These are phyloP conservation scores for Geosmithia putterillii DNA, from an alignment of 2,329 filamentous ascomycete genomes.

Conservation along the genomic window DNA sequence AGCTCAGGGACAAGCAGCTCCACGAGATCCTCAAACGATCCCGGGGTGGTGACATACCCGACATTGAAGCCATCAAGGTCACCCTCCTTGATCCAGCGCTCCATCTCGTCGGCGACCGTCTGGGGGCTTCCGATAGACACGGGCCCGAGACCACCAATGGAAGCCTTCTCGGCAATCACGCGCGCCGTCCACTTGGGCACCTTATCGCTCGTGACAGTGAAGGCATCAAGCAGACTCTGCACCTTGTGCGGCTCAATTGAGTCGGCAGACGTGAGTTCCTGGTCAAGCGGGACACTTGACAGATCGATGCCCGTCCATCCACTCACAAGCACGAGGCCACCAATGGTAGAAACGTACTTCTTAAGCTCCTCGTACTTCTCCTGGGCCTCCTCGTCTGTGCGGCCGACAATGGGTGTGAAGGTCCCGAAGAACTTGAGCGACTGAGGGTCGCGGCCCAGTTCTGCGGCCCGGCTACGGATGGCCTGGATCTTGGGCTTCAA, in stretches of 20 bases:
- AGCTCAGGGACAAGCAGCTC: slow-evolving; percentile 11
- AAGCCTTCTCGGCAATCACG: slow-evolving; percentile 17
- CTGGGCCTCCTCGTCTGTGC: slow-evolving; percentile 38
- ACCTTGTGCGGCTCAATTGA: slow-evolving; percentile 39
- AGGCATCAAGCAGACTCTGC: slow-evolving; percentile 32
- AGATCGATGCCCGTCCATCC: slow-evolving; percentile 51
- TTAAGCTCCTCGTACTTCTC: slow-evolving; percentile 37
- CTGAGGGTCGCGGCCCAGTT: slow-evolving; percentile 39
- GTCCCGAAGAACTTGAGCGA: slow-evolving; percentile 44
- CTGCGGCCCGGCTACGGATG: slow-evolving; percentile 37
- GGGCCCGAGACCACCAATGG: slow-evolving; percentile 16
- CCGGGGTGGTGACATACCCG: slow-evolving; percentile 3
- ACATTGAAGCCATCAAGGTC: slow-evolving; percentile 47
- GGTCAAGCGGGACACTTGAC: slow-evolving; percentile 41
- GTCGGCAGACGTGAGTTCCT: slow-evolving; percentile 42
- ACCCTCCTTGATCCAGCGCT: slow-evolving; percentile 31
- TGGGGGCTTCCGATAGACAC: slow-evolving; percentile 16
- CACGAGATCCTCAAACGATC: slow-evolving; percentile 11
- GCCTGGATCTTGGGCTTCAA: slow-evolving; percentile 36
- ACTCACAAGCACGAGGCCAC: slow-evolving; percentile 41
- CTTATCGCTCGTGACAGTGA: slow-evolving; percentile 29
- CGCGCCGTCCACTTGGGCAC: slow-evolving; percentile 18
- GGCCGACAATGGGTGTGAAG: slow-evolving; percentile 34
- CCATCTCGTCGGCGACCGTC: slow-evolving; percentile 18
- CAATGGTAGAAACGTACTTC: slow-evolving; percentile 38